Evolutionary conservation across 2,329 filamentous ascomycete species (phyloP), one percentile per base, ranked within the genome.

Genomic region (Aspergillus hiratsukae): DNA sequence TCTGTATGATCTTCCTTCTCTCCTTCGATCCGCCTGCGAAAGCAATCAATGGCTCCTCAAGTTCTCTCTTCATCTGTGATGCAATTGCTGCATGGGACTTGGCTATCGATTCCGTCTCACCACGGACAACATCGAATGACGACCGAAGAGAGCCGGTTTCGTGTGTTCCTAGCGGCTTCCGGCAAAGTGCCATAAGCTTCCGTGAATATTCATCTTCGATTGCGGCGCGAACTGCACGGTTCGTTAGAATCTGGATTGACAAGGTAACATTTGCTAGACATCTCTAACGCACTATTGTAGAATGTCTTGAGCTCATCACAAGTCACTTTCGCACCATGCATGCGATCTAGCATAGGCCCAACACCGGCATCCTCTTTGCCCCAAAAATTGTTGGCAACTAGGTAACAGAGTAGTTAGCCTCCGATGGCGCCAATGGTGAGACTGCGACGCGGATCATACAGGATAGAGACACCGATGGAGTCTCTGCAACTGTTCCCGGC

Each of bases 301-400:
- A 99, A 99, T 9, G 87, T 81, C 71, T 90, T 93, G 51, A 99
- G 76, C 76, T 99, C 94, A 75, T 99, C 95, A 72, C 88, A 92
- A 27, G 94, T 97, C 68, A 89, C 86, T 80, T 99, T 99, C 50
- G 94, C 91, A 75, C 87, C 88, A 70, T 91, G 88, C 91, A 99
- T 96, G 69, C 94, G 93, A 73, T 93, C 90, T 29, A 99, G 83
- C 69, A 99, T 84, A 57, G 94, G 95, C 48, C 83, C 82, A 69
- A 99, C 92, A 72, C 94, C 95, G 52, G 93, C 94, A 81, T 99
- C 94, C 74, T 97, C 93, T 81, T 96, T 97, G 62, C 94, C 94
- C 94, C 94, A 99, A 76, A 99, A 99, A 74, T 99, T 99, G 79
- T 99, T 99, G 69, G 94, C 93, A 79, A 99, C 74, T 92, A 59